A percentile compares a stretch with the other conserved stretches of the same genome.
Evolutionary conservation across 352 stramenopile genomes (phyloP).

Genomic region (Globisporangium nunn): DNA sequence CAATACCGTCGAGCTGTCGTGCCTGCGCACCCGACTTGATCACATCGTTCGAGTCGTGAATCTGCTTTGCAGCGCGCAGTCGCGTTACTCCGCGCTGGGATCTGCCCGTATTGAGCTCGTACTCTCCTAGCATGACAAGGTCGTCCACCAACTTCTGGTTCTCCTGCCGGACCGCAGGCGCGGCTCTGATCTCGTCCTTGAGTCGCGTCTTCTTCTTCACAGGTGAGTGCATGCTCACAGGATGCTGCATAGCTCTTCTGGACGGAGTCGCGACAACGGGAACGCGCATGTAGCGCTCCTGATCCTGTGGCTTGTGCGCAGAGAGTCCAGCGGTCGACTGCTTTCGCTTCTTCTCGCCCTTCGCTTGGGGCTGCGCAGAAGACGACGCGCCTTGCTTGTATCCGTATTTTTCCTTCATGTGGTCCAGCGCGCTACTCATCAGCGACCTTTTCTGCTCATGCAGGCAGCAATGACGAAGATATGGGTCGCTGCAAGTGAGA

Average conservation of each 20-base stretch:
- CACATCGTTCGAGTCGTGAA: constrained; percentile 30
- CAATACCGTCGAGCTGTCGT: constrained; percentile 38
- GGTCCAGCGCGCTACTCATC: constrained; percentile 34
- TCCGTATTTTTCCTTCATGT: constrained; percentile 28
- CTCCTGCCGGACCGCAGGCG: constrained; percentile 22
- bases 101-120: constrained; percentile 36
- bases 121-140: constrained; percentile 48
- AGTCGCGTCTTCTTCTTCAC: constrained; percentile 29
- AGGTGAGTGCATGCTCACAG: constrained; percentile 13
- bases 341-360: constrained; percentile 1
- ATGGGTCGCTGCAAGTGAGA: not conserved
- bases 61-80: constrained; percentile 50
- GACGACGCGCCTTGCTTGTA: constrained; percentile 5
- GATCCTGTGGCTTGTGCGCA: not conserved
- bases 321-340: not conserved
- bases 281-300: constrained; percentile 15
- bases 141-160: constrained; percentile 63
- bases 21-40: constrained; percentile 59
- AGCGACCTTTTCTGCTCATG: constrained; percentile 17
- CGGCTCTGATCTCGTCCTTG: constrained; percentile 34
- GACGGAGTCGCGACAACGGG: not conserved
- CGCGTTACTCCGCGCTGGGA: constrained; percentile 47
- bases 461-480: not conserved
- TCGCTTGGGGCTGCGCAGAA: not conserved
- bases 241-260: too few relatives aligned